Conservation (phyloP, 352 stramenopile genomes). For the Phytophthora fragariaefolia region DNA sequence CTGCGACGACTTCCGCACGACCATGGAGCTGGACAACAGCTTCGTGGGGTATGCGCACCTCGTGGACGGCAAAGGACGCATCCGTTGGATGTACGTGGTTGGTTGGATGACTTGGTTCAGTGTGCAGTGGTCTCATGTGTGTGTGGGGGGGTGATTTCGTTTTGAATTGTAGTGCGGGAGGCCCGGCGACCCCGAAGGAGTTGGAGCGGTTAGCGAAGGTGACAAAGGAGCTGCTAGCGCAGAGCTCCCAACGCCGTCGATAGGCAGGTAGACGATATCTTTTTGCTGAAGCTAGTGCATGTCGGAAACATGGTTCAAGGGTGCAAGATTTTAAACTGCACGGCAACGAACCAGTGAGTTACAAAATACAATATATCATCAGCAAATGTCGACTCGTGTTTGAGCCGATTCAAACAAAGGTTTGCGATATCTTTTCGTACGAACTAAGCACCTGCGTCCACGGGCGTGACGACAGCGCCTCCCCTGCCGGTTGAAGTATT, state of each 20-base stretch:
- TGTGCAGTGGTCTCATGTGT: constrained; percentile 16
- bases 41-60: constrained; percentile 89
- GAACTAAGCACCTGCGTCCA: constrained; percentile 17
- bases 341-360: background rate
- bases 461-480: constrained; percentile 55
- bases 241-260: constrained; percentile 45
- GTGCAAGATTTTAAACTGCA: constrained; percentile 12
- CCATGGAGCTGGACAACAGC: constrained; percentile 84
- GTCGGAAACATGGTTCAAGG: constrained; percentile 2
- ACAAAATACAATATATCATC: constrained; percentile 34
- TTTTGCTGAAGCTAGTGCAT: constrained; percentile 4
- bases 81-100: constrained; percentile 85
- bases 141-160: constrained; percentile 15
- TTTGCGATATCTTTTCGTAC: no score
- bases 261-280: constrained; percentile 17
- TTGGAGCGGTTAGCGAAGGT: constrained; percentile 63
- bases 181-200: constrained; percentile 68
- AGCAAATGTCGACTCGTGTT: no score
- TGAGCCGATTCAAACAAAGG: no score
- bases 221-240: constrained; percentile 63
- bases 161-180: constrained; percentile 57
- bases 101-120: background rate
- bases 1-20: constrained; percentile 83
- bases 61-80: constrained; percentile 78
- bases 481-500: constrained; percentile 7